Base-by-base conservation (phyloP, 208 protist genomes). In the Wallacemonas sp. region DNA sequence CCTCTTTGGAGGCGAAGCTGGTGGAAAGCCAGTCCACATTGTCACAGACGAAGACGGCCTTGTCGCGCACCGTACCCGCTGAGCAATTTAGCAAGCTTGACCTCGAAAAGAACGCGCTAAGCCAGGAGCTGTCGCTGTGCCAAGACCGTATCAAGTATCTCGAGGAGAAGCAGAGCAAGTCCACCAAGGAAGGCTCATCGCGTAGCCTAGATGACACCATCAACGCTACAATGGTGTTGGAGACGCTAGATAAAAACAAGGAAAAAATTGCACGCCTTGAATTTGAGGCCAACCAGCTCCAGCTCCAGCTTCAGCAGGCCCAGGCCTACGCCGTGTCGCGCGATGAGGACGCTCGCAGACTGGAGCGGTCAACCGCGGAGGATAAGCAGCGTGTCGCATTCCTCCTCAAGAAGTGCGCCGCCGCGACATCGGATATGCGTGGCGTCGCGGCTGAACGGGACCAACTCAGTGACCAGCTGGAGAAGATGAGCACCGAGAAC, bases 321-420 rank as follows among this genome's bases (percentile, higher is more conserved):
- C 69, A 83, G 61, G 33, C 55, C 19, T 77, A 75, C 58, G 71
- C 70, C 11, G 72, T 62, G 11, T 38, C 71, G 14, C 71, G 73
- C 41, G 77, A 89, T 49, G 46, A 77, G 49, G 83, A 92, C 49
- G 56, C 68, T 0, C 66, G 72, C 19, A 62, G 78, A 19, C 53
- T 82, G 36, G 69, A 80, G 46, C 78, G 78, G 24, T 59, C 74
- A 28, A 59, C 74, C 44, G 72, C 77, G 17, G 86, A 93, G 30
- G 86, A 93, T 60, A 90, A 93, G 66, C 79, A 93, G 70, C 90
- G 90, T 33, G 79, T 93, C 27, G 71, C 73, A 6, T 93, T 91
- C 47, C 62, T 96, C 8, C 41, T 92, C 15, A 86, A 92, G 68
- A 90, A 91, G 66, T 86, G 80, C 58, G 84, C 84, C 24, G 62